These are phyloP conservation scores for Annulohypoxylon moriforme DNA, from an alignment of 495 filamentous ascomycete genomes.

Conservation along the genomic window DNA sequence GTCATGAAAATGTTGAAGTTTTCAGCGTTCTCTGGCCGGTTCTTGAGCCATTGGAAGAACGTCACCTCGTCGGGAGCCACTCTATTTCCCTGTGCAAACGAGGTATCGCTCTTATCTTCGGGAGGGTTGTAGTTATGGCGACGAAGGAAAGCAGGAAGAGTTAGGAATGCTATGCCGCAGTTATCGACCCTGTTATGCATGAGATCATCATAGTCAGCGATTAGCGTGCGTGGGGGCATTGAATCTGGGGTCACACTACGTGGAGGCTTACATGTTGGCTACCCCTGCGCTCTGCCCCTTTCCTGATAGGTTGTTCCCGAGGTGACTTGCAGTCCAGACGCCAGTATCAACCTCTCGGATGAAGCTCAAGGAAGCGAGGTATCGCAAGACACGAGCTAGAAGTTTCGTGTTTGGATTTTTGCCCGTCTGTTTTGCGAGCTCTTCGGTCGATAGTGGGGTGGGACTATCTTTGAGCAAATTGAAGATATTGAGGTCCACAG, in stretches of 20 bases:
- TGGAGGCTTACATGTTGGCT: conserved; percentile 20
- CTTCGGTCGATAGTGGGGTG: conserved; percentile 29
- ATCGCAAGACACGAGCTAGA: conserved; percentile 33
- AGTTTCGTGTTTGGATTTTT: conserved; percentile 30
- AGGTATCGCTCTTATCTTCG: conserved; percentile 22
- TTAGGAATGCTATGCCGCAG: conserved; percentile 14
- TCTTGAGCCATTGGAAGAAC: conserved; percentile 38
- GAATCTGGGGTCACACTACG: neutral
- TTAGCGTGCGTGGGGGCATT: neutral
- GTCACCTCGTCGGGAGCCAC: conserved; percentile 25
- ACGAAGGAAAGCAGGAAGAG: conserved; percentile 28
- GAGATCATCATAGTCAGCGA: neutral
- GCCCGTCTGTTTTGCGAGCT: conserved; percentile 24
- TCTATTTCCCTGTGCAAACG: conserved; percentile 33
- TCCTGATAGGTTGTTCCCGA: conserved; percentile 39
- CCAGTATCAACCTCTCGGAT: conserved; percentile 28
- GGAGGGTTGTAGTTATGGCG: conserved; percentile 25
- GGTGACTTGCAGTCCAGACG: conserved; percentile 36
- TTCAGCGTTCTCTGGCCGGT: conserved; percentile 30
- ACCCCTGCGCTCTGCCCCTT: conserved; percentile 31
- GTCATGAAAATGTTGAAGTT: conserved; percentile 38
- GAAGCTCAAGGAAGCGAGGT: conserved; percentile 29
- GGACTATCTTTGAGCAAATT: conserved; percentile 20
- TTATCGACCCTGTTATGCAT: conserved; percentile 34
- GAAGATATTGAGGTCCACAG: conserved; percentile 36